Percentiles rank a stretch among this genome's conserved stretches.
Conservation (phyloP, 495 filamentous ascomycete species). For the Podospora sp. region DNA sequence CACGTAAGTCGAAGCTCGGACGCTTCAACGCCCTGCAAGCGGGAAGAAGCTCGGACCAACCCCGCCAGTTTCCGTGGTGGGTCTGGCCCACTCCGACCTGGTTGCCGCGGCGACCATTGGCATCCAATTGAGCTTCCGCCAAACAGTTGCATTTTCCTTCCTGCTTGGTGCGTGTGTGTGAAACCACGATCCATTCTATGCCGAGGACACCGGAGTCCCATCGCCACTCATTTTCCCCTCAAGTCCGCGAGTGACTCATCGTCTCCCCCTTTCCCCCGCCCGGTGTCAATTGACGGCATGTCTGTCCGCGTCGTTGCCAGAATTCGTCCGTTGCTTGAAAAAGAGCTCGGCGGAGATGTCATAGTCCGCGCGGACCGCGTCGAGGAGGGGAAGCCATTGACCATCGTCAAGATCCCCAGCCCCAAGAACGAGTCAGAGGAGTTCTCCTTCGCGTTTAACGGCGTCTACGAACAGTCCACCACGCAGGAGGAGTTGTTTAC, state of each 20-base stretch:
- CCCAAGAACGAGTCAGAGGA: conserved; percentile 89
- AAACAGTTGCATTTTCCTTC: conserved; percentile 7
- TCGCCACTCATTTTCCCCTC: conserved; percentile 18
- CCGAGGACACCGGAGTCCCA: conserved; percentile 8
- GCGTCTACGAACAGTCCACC: conserved; percentile 78
- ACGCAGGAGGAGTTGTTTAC: conserved; percentile 87
- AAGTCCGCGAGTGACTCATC: conserved; percentile 4
- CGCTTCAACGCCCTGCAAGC: conserved; percentile 6
- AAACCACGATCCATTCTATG: conserved; percentile 6
- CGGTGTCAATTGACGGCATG: conserved; percentile 43
- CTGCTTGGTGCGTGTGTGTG: background rate
- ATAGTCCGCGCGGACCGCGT: conserved; percentile 69
- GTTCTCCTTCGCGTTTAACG: conserved; percentile 93
- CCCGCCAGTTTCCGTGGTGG: background rate
- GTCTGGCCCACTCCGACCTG: background rate
- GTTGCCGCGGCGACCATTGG: conserved; percentile 15
- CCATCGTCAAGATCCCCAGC: conserved; percentile 86
- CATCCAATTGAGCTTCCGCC: conserved; percentile 6
- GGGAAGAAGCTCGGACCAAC: conserved; percentile 10
- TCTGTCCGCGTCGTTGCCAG: conserved; percentile 85
- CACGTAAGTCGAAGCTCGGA: conserved; percentile 2
- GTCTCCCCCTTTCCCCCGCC: conserved; percentile 1
- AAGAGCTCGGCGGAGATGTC: conserved; percentile 78
- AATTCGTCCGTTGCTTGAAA: conserved; percentile 81
- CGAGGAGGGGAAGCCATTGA: conserved; percentile 60